phyloP scores from a whole-genome alignment of 805 yeast genomes.

The Jamesozyma jinghongensis region DNA sequence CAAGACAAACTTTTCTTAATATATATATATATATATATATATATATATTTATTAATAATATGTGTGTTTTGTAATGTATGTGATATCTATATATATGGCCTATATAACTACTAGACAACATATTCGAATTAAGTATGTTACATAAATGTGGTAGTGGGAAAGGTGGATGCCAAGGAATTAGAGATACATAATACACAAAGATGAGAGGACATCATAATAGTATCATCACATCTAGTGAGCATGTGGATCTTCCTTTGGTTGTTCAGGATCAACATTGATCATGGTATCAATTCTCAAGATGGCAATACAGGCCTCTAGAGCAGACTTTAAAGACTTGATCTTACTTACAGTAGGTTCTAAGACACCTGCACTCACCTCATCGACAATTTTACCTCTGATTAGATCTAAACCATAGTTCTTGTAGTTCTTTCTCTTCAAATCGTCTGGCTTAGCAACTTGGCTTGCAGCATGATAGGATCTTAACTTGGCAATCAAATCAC shows the following conservation, averaged over 20 bases:
- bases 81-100: no score
- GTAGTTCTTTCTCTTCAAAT: conserved; percentile 73
- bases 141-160: no score
- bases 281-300: conserved; percentile 95
- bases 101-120: no score
- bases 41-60: no score
- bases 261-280: conserved; percentile 96
- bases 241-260: conserved; percentile 84
- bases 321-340: conserved; percentile 85
- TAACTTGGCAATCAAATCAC: conserved; percentile 88
- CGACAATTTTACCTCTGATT: conserved; percentile 83
- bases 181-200: no score
- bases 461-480: conserved; percentile 95
- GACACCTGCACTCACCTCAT: conserved; percentile 77
- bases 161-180: no score
- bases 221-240: conserved; percentile 40
- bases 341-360: conserved; percentile 93
- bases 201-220: no score
- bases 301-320: conserved; percentile 96
- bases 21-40: no score
- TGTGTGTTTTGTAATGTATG: no score
- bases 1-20: no score
- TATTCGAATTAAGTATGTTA: no score
- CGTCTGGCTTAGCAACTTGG: conserved; percentile 78
- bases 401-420: conserved; percentile 89